A percentile compares a stretch with the other conserved stretches of the same genome.
phyloP scores from a whole-genome alignment of 1,284 basidiomycete species.

The Lignosus rhinocerotis region DNA sequence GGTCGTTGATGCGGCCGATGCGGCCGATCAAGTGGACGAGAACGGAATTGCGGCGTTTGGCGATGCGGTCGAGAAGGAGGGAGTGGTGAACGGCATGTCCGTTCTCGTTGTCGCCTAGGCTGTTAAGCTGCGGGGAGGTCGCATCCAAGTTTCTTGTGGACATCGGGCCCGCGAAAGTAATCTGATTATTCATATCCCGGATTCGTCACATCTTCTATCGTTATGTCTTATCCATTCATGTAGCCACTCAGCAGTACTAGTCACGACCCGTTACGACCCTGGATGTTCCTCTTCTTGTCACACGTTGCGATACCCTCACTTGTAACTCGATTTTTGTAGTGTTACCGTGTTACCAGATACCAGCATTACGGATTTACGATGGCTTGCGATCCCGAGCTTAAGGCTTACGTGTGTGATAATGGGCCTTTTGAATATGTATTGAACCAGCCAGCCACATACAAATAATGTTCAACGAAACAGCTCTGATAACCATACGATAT shows the following conservation, averaged over 20 bases:
- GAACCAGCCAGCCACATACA: no score
- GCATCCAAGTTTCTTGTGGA: not conserved
- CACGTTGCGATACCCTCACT: conserved; percentile 5
- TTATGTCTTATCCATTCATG: conserved; percentile 2
- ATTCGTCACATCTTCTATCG: not conserved
- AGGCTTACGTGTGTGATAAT: no score
- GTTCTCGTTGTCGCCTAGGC: not conserved
- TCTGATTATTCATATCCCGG: not conserved
- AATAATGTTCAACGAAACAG: no score
- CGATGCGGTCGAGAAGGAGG: not conserved
- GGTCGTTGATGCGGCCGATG: not conserved
- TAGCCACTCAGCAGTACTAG: not conserved
- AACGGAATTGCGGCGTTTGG: not conserved
- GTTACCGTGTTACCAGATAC: not conserved
- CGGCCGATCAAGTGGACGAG: conserved; percentile 1
- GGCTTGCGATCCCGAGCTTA: no score
- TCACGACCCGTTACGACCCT: conserved; percentile 19
- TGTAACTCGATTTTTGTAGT: not conserved
- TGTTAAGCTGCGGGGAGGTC: not conserved
- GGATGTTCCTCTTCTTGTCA: not conserved
- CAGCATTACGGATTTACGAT: no score
- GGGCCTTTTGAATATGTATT: no score
- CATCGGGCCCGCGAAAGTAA: not conserved
- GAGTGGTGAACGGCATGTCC: not conserved
- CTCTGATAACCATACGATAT: no score